Evolutionary conservation across 306 rosid species (phyloP), one percentile per base, ranked within the genome.

Genomic region (Cicer pinnatifidum): DNA sequence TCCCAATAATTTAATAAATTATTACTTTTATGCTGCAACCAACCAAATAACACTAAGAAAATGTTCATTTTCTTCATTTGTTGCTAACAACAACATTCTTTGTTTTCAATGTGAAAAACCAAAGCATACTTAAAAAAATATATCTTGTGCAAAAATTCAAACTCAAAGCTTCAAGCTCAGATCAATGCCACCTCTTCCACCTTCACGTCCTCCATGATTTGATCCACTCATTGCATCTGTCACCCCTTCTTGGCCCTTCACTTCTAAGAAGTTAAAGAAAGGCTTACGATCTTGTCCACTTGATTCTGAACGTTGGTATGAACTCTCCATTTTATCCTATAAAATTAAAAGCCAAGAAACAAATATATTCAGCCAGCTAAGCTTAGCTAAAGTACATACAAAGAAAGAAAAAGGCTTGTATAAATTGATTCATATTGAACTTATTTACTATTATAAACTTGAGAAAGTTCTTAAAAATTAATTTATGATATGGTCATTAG

Each of bases 91-190:
- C 35, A 40, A 23, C 46, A 59, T 58, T 58, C 52, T 60, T 50
- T 60, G 66, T 37, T 39, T 77, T 52, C 23, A 5, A 45, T 28
- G 40, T 67, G 33, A 37, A 66, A 69, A 64, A 11, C 58, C 9
- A 52, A 23, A 41, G 6, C 35, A 40, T 35, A 16, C 66, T 47
- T 51, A 20, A 61, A 45, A 6, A 12, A 43, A 28, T 6, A 28
- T 11, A 70, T 37, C 46, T 70, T 38, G 45, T 73, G 44, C 48
- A 17, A 51, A 20, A 15, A 11, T 8, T 3, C 75, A 35, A 53
- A 77, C 53, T 74, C 72, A 86, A 6, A 87, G 89, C 80, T 82
- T 87, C 81, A 87, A 81, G 69, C 47, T 84, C 37, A 87, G 91
- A 78, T 87, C 91, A 78, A 81, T 53, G 69, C 79, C 84, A 9